These are phyloP conservation scores for Lepidium aucheri DNA, from an alignment of 345 rosid species.

Conservation along the genomic window DNA sequence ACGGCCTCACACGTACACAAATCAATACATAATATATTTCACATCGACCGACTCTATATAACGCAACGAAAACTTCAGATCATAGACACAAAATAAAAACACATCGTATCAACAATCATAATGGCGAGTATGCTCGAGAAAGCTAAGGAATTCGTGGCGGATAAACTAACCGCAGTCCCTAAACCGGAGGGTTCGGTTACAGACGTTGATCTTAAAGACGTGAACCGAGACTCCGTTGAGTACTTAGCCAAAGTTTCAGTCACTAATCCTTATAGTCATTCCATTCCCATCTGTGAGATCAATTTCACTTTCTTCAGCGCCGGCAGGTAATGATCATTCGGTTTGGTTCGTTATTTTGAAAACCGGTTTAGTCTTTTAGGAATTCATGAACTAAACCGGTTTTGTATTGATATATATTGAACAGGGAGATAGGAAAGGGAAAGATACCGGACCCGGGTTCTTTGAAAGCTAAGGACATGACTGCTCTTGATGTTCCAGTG, in stretches of 20 bases:
- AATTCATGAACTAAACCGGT: not conserved
- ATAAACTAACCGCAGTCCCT: constrained; percentile 41
- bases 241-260: constrained; percentile 58
- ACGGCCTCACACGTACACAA: constrained; percentile 25
- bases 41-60: constrained; percentile 7
- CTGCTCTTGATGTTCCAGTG: constrained; percentile 56
- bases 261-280: constrained; percentile 48
- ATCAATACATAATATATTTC: not conserved
- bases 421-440: constrained; percentile 72
- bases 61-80: not conserved
- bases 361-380: not conserved
- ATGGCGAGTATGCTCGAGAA: constrained; percentile 36
- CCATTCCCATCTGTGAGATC: constrained; percentile 70
- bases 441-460: constrained; percentile 84
- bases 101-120: not conserved
- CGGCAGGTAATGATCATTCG: constrained; percentile 39
- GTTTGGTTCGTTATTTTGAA: not conserved
- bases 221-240: constrained; percentile 50
- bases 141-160: constrained; percentile 57
- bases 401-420: not conserved
- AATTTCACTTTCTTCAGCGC: constrained; percentile 52
- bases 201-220: constrained; percentile 47
- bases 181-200: constrained; percentile 66
- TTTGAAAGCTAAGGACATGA: constrained; percentile 50
- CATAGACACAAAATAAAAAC: not conserved